Base-by-base conservation (phyloP, 306 rosid species). In the Gillenia trifoliata region DNA sequence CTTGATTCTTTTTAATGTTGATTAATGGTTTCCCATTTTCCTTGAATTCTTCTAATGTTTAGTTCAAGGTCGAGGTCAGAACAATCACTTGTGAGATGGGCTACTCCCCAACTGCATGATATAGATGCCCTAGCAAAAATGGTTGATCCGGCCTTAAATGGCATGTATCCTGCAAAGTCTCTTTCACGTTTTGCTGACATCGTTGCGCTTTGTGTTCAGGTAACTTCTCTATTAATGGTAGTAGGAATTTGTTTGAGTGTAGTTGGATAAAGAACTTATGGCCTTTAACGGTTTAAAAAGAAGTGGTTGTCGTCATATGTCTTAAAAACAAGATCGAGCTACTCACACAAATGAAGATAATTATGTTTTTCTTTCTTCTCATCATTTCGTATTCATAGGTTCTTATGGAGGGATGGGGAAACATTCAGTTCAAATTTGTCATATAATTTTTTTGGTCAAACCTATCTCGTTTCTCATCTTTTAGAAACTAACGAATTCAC, bases 71-170 rank as follows among this genome's bases (percentile, higher is more conserved):
- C 50, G 49, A 84, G 99, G 89, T 80, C 97, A 34, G 99, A 95
- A 76, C 98, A 92, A 60, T 95, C 98, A 25, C 98, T 95, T 47
- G 99, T 95, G 70, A 89, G 99, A 74, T 95, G 99, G 99, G 99
- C 99, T 34, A 90, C 98, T 19, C 99, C 99, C 16, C 99, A 95
- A 79, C 98, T 95, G 68, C 98, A 95, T 68, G 98, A 95, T 70
- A 90, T 95, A 66, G 99, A 95, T 63, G 93, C 99, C 70, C 85
- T 95, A 74, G 93, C 97, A 23, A 95, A 90, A 86, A 92, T 95
- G 99, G 99, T 95, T 43, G 99, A 95, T 83, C 96, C 96, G 79
- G 65, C 93, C 61, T 77, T 95, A 69, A 84, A 90, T 33, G 98
- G 99, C 82, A 92, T 95, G 93, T 95, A 95, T 81, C 98, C 99